phyloP scores from a whole-genome alignment of 2,329 filamentous ascomycete species.

The Teratosphaeria destructans region DNA sequence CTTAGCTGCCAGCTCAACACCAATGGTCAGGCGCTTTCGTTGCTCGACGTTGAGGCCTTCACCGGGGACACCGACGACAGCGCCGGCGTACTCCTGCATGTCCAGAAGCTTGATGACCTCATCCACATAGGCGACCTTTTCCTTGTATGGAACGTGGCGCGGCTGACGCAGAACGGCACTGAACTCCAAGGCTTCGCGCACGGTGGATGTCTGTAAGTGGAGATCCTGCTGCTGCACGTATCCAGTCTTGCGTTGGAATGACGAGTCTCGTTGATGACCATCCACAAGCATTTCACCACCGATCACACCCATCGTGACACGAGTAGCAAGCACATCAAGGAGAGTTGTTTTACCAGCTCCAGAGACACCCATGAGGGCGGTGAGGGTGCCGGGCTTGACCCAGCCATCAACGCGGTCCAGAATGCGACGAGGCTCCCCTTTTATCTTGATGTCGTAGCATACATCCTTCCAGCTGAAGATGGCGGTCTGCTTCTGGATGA shows the following conservation, averaged over 20 bases:
- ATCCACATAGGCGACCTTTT: constrained; percentile 80
- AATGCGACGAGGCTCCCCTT: constrained; percentile 62
- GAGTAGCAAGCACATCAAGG: constrained; percentile 73
- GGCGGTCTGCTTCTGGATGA: constrained; percentile 55
- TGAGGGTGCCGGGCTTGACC: constrained; percentile 86
- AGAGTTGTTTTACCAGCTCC: constrained; percentile 93
- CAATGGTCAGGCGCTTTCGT: constrained; percentile 74
- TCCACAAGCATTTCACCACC: constrained; percentile 80
- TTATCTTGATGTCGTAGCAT: constrained; percentile 71
- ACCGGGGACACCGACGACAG: constrained; percentile 79
- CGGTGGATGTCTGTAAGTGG: constrained; percentile 72
- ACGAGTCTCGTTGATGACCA: constrained; percentile 60
- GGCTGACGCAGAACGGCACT: constrained; percentile 79
- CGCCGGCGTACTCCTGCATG: constrained; percentile 84
- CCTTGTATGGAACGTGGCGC: constrained; percentile 55
- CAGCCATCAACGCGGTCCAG: constrained; percentile 81
- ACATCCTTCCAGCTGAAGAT: constrained; percentile 82
- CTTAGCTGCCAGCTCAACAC: constrained; percentile 90
- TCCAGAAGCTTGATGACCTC: constrained; percentile 85
- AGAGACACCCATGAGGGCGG: constrained; percentile 82
- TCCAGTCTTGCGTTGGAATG: constrained; percentile 85
- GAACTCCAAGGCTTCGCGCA: constrained; percentile 80
- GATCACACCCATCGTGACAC: constrained; percentile 81
- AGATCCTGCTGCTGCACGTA: constrained; percentile 92
- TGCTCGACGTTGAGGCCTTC: constrained; percentile 67